Base-by-base conservation (phyloP, 2,329 filamentous ascomycete genomes). In the Xylaria sp. region DNA sequence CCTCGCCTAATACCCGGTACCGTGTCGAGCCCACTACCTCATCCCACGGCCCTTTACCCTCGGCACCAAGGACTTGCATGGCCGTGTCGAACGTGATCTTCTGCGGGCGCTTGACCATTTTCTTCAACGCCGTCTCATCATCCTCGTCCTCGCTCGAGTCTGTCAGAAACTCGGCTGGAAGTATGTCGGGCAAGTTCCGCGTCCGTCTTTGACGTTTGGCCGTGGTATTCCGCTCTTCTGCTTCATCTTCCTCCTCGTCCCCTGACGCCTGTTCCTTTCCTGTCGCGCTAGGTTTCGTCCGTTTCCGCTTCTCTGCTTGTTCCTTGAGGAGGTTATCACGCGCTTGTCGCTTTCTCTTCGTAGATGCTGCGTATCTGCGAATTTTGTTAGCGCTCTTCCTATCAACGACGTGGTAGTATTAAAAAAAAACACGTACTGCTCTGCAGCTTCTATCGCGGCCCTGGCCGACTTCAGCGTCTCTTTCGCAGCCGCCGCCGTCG, bases 331-430 rank as follows among this genome's bases (percentile, higher is more conserved):
- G 77, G 21, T 77, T 76, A 69, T 86, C 83, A 57, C 81, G 80
- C 71, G 84, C 79, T 70, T 85, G 81, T 35, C 85, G 82, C 74
- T 85, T 87, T 54, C 79, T 78, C 73, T 84, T 87, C 64, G 81
- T 75, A 5, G 76, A 76, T 10, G 81, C 80, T 3, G 79, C 79
- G 76, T 83, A 78, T 68, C 84, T 86, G 55, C 17, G 25, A 1
- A 27, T 25, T 10, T 23, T 25, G 35, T 68, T 51, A 66, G 60
- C 27, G 51, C 19, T 35, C 37, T 49, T 8, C 17, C 13, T 4
- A 7, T 27, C 38, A 63, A 40, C 60, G 40, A 17, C 43, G 25
- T n/a, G 15, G 19, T 7, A 40, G n/a, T n/a, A 54, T 13, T 15
- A 1, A 37, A 27, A 5, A 15, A 15, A 19, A n/a, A 10, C 7